phyloP scores from a whole-genome alignment of 2,329 filamentous ascomycete genomes.

The Thelonectria blattea region DNA sequence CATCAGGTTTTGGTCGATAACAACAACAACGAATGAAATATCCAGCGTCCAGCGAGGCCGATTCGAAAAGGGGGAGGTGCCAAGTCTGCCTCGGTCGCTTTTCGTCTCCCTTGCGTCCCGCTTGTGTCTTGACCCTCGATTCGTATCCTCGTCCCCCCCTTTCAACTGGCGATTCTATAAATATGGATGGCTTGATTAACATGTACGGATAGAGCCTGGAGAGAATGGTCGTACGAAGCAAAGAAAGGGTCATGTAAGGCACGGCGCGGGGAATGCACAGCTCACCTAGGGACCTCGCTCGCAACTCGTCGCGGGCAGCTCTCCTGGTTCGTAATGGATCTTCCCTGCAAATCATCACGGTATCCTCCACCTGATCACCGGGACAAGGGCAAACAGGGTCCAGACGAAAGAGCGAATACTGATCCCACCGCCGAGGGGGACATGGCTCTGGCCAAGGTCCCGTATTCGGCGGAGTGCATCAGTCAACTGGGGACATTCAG shows the following conservation, averaged over 20 bases:
- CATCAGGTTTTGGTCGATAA: constrained; percentile 14
- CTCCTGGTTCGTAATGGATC: background rate
- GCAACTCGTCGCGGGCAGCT: background rate
- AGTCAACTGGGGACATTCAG: background rate
- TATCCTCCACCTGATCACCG: background rate
- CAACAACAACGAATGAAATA: background rate
- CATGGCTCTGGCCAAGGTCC: constrained; percentile 2
- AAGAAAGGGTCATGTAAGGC: constrained; percentile 9
- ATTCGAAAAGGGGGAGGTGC: background rate
- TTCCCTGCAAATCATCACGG: constrained; percentile 4
- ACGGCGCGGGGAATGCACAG: constrained; percentile 16
- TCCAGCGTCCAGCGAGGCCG: background rate
- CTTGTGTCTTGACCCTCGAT: background rate
- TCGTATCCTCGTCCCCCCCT: background rate
- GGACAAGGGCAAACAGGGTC: constrained; percentile 1
- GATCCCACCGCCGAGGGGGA: constrained; percentile 6
- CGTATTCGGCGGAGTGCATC: constrained; percentile 20
- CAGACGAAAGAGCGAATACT: constrained; percentile 4
- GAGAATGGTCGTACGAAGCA: background rate
- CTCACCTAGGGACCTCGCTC: constrained; percentile 1
- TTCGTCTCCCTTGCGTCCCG: background rate
- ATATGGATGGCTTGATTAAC: background rate
- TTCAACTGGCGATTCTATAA: background rate
- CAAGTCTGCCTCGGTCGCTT: background rate
- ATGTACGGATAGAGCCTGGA: background rate